A percentile compares a stretch with the other conserved stretches of the same genome.
These are phyloP conservation scores for Boletus rufocinnamomeus DNA, from an alignment of 768 basidiomycete genomes.

Conservation along the genomic window DNA sequence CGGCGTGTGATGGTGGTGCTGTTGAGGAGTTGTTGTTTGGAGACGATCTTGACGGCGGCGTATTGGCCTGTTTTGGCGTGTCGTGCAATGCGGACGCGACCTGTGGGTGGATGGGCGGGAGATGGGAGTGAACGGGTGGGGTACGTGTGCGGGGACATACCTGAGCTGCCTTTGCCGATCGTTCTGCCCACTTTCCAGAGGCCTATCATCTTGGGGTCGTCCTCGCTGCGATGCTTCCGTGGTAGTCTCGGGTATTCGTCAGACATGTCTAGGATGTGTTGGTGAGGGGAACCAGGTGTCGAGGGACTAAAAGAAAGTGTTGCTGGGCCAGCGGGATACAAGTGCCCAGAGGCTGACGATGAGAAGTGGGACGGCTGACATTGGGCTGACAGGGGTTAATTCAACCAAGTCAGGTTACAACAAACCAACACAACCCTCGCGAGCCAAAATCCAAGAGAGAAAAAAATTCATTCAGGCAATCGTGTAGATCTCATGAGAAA, in stretches of 20 bases:
- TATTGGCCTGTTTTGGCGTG: constrained; percentile 87
- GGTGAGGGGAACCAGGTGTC: constrained; percentile 1
- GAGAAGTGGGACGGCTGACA: neutral
- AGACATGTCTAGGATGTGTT: constrained; percentile 29
- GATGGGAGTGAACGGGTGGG: neutral
- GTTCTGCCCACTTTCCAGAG: constrained; percentile 83
- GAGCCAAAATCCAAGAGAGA: neutral
- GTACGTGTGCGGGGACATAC: constrained; percentile 39
- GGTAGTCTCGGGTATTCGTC: constrained; percentile 33
- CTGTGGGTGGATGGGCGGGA: constrained; percentile 40
- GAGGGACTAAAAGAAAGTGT: neutral
- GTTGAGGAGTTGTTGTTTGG: constrained; percentile 65
- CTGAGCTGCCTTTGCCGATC: constrained; percentile 81
- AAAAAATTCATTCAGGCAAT: constrained; percentile 9
- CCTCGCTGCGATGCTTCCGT: constrained; percentile 31
- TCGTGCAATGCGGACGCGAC: constrained; percentile 86
- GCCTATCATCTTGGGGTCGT: constrained; percentile 71
- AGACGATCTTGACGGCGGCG: constrained; percentile 94
- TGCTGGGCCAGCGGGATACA: neutral
- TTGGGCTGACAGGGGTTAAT: constrained; percentile 28
- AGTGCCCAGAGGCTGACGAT: constrained; percentile 24
- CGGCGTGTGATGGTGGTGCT: constrained; percentile 59
- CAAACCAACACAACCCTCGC: constrained; percentile 2
- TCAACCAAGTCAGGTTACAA: constrained; percentile 10
- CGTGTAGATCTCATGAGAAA: constrained; percentile 27